A percentile compares a stretch with the other conserved stretches of the same genome.
These are phyloP conservation scores for Paecilomyces fulvus DNA, from an alignment of 2,329 filamentous ascomycete genomes.

Conservation along the genomic window DNA sequence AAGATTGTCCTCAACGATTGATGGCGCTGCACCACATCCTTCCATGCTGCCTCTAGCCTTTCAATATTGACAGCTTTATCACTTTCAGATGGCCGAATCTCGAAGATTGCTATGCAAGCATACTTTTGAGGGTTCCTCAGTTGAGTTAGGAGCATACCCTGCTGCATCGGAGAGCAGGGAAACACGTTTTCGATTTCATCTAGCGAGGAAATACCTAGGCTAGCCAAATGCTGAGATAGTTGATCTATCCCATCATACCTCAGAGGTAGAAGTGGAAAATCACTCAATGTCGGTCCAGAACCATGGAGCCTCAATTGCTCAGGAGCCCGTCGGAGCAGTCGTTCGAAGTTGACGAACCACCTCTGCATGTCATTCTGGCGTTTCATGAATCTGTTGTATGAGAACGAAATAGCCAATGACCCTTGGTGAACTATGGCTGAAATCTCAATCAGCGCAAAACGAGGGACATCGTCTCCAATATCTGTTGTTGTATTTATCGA, in stretches of 20 bases:
- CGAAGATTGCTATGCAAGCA: slow-evolving; percentile 8
- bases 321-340: neutral
- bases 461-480: slow-evolving; percentile 6
- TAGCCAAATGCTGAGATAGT: slow-evolving; percentile 1
- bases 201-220: slow-evolving; percentile 4
- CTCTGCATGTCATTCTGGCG: slow-evolving; percentile 3
- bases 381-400: slow-evolving; percentile 6
- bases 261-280: slow-evolving; percentile 15
- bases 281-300: slow-evolving; percentile 5
- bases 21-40: slow-evolving; percentile 9
- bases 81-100: slow-evolving; percentile 3
- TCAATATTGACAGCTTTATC: slow-evolving; percentile 5
- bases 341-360: slow-evolving; percentile 7
- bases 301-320: neutral
- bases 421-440: slow-evolving; percentile 5
- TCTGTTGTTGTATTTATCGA: slow-evolving; percentile 4
- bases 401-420: slow-evolving; percentile 7
- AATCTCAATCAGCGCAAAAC: slow-evolving; percentile 11
- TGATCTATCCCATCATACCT: slow-evolving; percentile 4
- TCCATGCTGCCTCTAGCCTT: slow-evolving; percentile 10
- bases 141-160: slow-evolving; percentile 16
- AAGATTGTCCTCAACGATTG: slow-evolving; percentile 10
- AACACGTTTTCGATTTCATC: slow-evolving; percentile 16
- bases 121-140: slow-evolving; percentile 13
- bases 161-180: slow-evolving; percentile 16